Percentiles rank a stretch among this genome's conserved stretches.
These are phyloP conservation scores for Diaporthe humulicola DNA, from an alignment of 2,329 filamentous ascomycete genomes.

Conservation along the genomic window DNA sequence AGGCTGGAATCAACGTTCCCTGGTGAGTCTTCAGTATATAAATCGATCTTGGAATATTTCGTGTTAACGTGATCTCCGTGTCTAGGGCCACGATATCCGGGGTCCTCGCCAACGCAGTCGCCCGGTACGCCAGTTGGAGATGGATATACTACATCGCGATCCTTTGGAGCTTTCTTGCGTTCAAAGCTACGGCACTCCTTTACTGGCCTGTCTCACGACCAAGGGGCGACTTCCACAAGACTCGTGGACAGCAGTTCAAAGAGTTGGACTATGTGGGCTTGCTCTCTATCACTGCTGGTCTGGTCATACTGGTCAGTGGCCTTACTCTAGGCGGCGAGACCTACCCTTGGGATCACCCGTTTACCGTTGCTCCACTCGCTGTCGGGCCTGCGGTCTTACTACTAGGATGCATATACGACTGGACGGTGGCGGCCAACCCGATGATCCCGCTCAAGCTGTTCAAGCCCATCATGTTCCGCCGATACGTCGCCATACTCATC, in stretches of 20 bases:
- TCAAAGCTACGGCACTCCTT: slow-evolving; percentile 28
- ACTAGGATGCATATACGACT: slow-evolving; percentile 21
- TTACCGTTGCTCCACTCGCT: slow-evolving; percentile 7
- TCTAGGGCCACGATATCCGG: slow-evolving; percentile 8
- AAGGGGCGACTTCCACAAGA: slow-evolving; percentile 31
- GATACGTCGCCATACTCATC: slow-evolving; percentile 24
- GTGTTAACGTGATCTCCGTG: background rate
- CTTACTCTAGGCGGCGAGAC: slow-evolving; percentile 21
- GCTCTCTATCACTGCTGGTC: slow-evolving; percentile 18
- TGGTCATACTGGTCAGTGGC: slow-evolving; percentile 13
- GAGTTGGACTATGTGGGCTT: slow-evolving; percentile 32
- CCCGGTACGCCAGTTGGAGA: slow-evolving; percentile 33
- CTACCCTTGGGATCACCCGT: slow-evolving; percentile 13
- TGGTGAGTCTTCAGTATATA: background rate
- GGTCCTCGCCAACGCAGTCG: background rate
- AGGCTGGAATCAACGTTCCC: slow-evolving; percentile 16
- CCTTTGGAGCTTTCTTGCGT: slow-evolving; percentile 23
- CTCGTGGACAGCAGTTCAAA: slow-evolving; percentile 26
- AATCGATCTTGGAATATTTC: too few relatives aligned
- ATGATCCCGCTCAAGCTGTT: slow-evolving; percentile 31
- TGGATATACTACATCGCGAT: slow-evolving; percentile 35
- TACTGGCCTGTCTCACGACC: slow-evolving; percentile 34
- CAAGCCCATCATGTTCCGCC: slow-evolving; percentile 29
- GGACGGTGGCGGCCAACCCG: slow-evolving; percentile 26
- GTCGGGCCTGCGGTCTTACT: background rate